phyloP scores from a whole-genome alignment of 306 rosid genomes.

The Trichosanthes cucumerina region DNA sequence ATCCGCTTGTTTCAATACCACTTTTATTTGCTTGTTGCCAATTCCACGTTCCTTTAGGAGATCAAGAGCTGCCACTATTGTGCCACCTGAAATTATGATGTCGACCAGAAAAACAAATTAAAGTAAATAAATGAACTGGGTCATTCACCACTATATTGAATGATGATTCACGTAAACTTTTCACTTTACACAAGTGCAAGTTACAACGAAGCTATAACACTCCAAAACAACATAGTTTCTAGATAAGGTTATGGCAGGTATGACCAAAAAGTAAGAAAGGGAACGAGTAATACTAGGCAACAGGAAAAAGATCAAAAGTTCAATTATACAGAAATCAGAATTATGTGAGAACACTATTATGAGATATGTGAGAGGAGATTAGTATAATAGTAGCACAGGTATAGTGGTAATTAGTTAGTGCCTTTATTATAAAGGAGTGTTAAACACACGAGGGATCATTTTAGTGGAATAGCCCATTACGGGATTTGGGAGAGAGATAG shows the following conservation, averaged over 20 bases:
- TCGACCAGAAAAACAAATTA: not conserved
- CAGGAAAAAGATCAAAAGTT: not conserved
- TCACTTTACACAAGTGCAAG: not conserved
- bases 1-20: slow-evolving; percentile 35
- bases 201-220: not conserved
- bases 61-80: slow-evolving; percentile 61
- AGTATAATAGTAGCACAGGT: too few relatives aligned
- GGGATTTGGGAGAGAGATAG: too few relatives aligned
- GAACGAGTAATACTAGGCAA: not conserved
- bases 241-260: not conserved
- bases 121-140: not conserved
- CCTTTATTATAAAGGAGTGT: too few relatives aligned
- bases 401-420: too few relatives aligned
- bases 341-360: too few relatives aligned
- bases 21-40: slow-evolving; percentile 65
- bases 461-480: too few relatives aligned
- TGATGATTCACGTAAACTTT: not conserved
- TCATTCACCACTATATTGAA: not conserved
- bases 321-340: not conserved
- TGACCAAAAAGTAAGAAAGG: not conserved
- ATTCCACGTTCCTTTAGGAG: slow-evolving; percentile 73
- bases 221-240: not conserved
- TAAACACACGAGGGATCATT: too few relatives aligned
- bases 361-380: too few relatives aligned
- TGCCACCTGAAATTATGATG: slow-evolving; percentile 57